phyloP scores from a whole-genome alignment of 2,329 filamentous ascomycete species.

The Endoconidiophora polonica region DNA sequence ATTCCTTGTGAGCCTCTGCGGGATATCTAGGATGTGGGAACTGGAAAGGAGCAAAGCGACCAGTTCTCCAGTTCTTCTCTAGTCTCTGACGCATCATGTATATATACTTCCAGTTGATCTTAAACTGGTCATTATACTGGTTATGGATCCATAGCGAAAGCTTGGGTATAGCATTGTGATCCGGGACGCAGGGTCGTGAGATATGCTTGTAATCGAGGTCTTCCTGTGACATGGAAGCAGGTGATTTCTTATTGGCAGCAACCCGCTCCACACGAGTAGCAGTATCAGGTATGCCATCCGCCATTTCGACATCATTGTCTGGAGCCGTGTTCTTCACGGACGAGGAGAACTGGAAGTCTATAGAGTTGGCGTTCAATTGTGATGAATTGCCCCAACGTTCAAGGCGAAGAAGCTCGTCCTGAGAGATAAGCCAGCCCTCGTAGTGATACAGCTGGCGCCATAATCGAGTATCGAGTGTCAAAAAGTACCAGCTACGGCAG shows the following conservation, averaged over 20 bases:
- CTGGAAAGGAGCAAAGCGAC: slow-evolving; percentile 71
- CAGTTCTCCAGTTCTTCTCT: slow-evolving; percentile 82
- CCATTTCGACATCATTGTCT: slow-evolving; percentile 6
- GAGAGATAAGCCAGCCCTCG: slow-evolving; percentile 71
- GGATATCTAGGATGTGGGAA: slow-evolving; percentile 69
- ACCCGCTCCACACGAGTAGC: background rate
- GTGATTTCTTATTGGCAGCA: background rate
- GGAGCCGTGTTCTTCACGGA: background rate
- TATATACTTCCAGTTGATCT: slow-evolving; percentile 81
- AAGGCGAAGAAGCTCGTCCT: slow-evolving; percentile 38
- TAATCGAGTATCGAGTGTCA: slow-evolving; percentile 66
- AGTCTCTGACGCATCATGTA: slow-evolving; percentile 74
- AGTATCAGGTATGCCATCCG: slow-evolving; percentile 15
- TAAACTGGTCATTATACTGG: slow-evolving; percentile 28
- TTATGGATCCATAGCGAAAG: slow-evolving; percentile 4
- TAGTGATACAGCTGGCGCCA: slow-evolving; percentile 72
- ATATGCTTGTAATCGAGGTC: slow-evolving; percentile 2
- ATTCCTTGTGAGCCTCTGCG: slow-evolving; percentile 75
- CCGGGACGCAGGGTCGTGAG: slow-evolving; percentile 3
- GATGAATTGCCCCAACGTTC: slow-evolving; percentile 12
- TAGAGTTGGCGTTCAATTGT: slow-evolving; percentile 4
- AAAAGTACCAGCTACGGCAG: slow-evolving; percentile 65
- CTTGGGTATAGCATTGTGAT: slow-evolving; percentile 1
- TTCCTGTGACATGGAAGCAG: slow-evolving; percentile 19
- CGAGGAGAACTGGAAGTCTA: slow-evolving; percentile 10